Base-by-base conservation (phyloP, 371 early-diverging fungal genomes). In the Mortierella sp. region DNA sequence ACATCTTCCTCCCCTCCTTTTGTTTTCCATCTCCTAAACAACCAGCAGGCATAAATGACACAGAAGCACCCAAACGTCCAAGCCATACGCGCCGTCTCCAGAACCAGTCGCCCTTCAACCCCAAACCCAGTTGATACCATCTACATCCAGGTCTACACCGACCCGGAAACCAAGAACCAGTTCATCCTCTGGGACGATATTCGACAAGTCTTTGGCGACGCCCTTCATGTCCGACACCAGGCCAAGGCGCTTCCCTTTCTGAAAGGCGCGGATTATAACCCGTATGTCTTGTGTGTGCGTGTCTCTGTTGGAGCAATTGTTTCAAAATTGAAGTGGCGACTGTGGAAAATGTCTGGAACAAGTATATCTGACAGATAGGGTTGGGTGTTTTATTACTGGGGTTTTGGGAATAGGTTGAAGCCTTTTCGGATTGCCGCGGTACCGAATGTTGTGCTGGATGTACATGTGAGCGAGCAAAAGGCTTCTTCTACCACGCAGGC, bases 101-200 rank as follows among this genome's bases (percentile, higher is more conserved):
- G 16, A 7, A 38, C 35, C 7, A 63, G 65, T 21, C 38, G 65
- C 21, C 51, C 51, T 5, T 16, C 51, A 51, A 51, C 51, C 21
- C 49, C 51, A 35, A 8, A 35, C 38, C 21, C 65, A 6, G 5
- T 16, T 7, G 35, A 63, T 12, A 32, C 38, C 35, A 21, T 63
- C 8, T 35, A 63, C 32, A 21, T 63, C 16, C 16, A 14, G 4
- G 18, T 63, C 29, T 29, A 63, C 7, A 63, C 29, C 4, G 63
- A 63, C 38, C 65, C 65, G 1, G 18, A 32, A 3, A 5, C 21
- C 35, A 16, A 16, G 35, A 7, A 63, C 8, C 35, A 21, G 29
- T 63, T 63, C 35, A 7, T 35, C 32, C 65, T 63, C 65, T 63
- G 65, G 65, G 35, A 35, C 38, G 65, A 63, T 63, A 63, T 63